Evolutionary conservation across 345 rosid genomes (phyloP).

Genomic region (Crucihimalaya himalaica): DNA sequence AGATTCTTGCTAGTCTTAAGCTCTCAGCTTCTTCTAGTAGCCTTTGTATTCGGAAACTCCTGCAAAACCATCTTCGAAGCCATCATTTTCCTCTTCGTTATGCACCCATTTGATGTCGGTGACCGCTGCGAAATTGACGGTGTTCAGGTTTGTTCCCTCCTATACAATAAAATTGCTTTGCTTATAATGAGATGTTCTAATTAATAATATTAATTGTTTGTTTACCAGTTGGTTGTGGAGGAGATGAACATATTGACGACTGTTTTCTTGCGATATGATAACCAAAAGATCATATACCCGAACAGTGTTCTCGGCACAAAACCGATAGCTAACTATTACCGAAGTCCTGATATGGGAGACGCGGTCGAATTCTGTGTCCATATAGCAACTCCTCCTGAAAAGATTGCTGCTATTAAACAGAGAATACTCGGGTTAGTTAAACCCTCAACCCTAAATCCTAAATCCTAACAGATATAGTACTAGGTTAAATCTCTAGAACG

Average conservation of each 20-base stretch:
- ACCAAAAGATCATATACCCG: constrained; percentile 73
- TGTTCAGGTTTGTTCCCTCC: constrained; percentile 52
- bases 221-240: constrained; percentile 71
- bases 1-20: constrained; percentile 58
- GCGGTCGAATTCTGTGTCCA: constrained; percentile 39
- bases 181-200: neutral
- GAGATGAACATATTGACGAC: constrained; percentile 85
- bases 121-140: constrained; percentile 81
- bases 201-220: neutral
- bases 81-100: constrained; percentile 77
- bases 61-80: constrained; percentile 84
- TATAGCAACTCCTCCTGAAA: constrained; percentile 43
- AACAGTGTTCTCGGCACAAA: constrained; percentile 68
- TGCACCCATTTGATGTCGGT: constrained; percentile 88
- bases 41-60: constrained; percentile 74
- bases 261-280: constrained; percentile 68
- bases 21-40: constrained; percentile 66
- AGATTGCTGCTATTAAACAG: constrained; percentile 42
- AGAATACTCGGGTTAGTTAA: constrained; percentile 38
- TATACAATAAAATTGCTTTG: neutral
- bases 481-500: constrained; percentile 10
- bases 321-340: constrained; percentile 40
- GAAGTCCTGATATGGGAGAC: constrained; percentile 47
- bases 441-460: neutral
- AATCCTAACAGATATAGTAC: neutral